These are phyloP conservation scores for Vanderwaltozyma verrucispora DNA, from an alignment of 805 yeast genomes.

Conservation along the genomic window DNA sequence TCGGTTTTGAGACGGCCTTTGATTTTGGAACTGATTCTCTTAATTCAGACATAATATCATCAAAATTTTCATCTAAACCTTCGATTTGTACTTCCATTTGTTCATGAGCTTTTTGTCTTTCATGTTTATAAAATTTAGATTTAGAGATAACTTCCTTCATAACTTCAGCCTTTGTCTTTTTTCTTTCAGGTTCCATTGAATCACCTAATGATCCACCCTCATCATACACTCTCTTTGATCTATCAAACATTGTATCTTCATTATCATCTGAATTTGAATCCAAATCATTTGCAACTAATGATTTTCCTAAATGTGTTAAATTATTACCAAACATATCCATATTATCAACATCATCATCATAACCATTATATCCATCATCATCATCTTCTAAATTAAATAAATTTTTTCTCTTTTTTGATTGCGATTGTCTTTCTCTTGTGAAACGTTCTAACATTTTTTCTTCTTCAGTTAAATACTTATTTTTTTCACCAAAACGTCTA, in stretches of 20 bases:
- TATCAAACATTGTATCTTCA: slow-evolving; percentile 28
- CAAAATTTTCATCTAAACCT: slow-evolving; percentile 66
- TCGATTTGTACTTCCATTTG: slow-evolving; percentile 48
- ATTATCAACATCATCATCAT: slow-evolving; percentile 26
- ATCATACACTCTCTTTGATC: slow-evolving; percentile 20
- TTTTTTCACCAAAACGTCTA: slow-evolving; percentile 86
- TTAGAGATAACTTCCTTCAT: slow-evolving; percentile 81
- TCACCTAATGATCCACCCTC: slow-evolving; percentile 33
- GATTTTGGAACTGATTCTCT: slow-evolving; percentile 2
- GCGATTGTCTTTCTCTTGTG: slow-evolving; percentile 72
- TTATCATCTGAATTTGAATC: slow-evolving; percentile 29
- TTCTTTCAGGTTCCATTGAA: slow-evolving; percentile 37
- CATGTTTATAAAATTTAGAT: slow-evolving; percentile 66
- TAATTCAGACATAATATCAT: slow-evolving; percentile 53
- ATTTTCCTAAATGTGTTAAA: slow-evolving; percentile 73
- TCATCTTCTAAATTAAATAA: slow-evolving; percentile 70
- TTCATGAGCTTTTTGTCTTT: slow-evolving; percentile 58
- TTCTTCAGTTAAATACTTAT: slow-evolving; percentile 61
- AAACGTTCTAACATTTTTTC: slow-evolving; percentile 94
- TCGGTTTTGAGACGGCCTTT: slow-evolving; percentile 14
- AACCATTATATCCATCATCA: slow-evolving; percentile 36
- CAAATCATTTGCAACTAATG: slow-evolving; percentile 46
- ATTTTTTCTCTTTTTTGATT: slow-evolving; percentile 43
- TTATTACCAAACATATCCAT: slow-evolving; percentile 29
- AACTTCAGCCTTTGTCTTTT: slow-evolving; percentile 73